Percentiles rank a stretch among this genome's conserved stretches.
phyloP scores from a whole-genome alignment of 176 grass and related monocot genomes.

The Zoysia japonica region DNA sequence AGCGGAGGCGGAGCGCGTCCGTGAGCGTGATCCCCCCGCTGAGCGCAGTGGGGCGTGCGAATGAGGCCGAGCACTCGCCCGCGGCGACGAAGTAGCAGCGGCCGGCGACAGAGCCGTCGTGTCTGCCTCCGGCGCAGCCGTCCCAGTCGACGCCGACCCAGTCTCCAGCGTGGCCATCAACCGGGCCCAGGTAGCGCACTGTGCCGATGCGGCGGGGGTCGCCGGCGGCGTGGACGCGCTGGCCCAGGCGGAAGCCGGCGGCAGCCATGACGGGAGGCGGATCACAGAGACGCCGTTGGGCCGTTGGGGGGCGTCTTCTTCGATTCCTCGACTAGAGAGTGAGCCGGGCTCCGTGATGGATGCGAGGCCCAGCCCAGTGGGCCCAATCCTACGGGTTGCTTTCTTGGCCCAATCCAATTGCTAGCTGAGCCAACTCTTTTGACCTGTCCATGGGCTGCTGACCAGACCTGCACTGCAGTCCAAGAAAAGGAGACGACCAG shows the following conservation, averaged over 20 bases:
- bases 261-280: constrained; percentile 13
- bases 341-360: not conserved
- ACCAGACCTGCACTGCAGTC: not conserved
- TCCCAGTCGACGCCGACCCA: constrained; percentile 97
- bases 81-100: constrained; percentile 59
- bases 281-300: not conserved
- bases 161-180: constrained; percentile 58
- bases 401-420: not conserved
- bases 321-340: too few species aligned
- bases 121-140: constrained; percentile 61
- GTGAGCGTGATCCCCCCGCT: constrained; percentile 69
- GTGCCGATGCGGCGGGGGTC: constrained; percentile 67
- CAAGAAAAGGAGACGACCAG: constrained; percentile 28
- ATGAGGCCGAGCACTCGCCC: constrained; percentile 62
- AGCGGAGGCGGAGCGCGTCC: constrained; percentile 64
- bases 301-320: too few species aligned
- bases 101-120: constrained; percentile 67
- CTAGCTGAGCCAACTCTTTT: not conserved
- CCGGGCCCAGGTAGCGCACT: constrained; percentile 61
- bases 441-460: not conserved
- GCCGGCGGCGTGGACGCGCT: constrained; percentile 72
- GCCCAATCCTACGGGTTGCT: not conserved
- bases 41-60: constrained; percentile 65
- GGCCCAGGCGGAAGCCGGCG: constrained; percentile 45
- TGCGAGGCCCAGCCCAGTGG: not conserved